Conservation (phyloP, 2,329 filamentous ascomycete species). For the Sporothrix luriei region DNA sequence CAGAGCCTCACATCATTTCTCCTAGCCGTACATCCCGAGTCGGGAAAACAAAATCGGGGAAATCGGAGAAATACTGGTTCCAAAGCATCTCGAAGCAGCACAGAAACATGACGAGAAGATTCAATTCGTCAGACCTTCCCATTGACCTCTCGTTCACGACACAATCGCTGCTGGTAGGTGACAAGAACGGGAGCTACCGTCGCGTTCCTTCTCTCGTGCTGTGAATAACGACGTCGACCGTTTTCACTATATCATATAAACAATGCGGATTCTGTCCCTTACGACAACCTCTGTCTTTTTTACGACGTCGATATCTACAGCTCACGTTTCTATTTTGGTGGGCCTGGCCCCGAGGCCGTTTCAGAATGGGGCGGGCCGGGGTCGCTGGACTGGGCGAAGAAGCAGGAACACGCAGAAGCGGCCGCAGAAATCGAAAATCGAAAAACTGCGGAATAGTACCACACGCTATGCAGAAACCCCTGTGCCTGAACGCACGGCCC, state of each 20-base stretch:
- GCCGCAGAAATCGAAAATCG: background rate
- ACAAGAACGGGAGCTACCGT: background rate
- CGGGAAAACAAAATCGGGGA: background rate
- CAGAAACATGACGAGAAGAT: background rate
- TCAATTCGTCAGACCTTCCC: background rate
- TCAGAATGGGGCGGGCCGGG: constrained; percentile 28
- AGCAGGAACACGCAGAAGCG: background rate
- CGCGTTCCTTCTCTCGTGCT: background rate
- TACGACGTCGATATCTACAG: background rate
- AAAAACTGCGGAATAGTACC: too few species aligned
- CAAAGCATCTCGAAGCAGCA: constrained; percentile 11
- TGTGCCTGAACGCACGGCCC: constrained; percentile 8
- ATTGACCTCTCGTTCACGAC: background rate
- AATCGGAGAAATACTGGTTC: background rate
- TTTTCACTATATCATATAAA: background rate
- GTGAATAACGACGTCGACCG: background rate
- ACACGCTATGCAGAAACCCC: background rate
- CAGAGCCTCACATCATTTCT: background rate
- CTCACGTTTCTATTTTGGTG: background rate
- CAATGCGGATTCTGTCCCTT: background rate
- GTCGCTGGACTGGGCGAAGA: constrained; percentile 12
- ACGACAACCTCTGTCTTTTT: background rate
- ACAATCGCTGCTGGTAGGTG: background rate
- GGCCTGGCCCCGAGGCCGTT: constrained; percentile 21
- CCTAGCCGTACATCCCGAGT: background rate